phyloP scores from a whole-genome alignment of 306 rosid species.

The Dryas alaskensis region DNA sequence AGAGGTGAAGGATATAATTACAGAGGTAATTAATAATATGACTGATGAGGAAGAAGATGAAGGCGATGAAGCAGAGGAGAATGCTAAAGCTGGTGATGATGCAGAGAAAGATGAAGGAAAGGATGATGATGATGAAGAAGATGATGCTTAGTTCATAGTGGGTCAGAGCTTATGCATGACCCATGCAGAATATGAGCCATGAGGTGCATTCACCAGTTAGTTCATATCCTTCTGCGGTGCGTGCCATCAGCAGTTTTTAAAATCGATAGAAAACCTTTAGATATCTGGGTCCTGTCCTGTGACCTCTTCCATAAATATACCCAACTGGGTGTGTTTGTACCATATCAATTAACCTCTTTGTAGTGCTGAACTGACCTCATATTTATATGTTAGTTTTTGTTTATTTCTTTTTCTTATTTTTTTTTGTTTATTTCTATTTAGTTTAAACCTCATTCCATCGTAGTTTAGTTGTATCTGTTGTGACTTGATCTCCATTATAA shows the following conservation, averaged over 20 bases:
- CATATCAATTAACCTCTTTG: constrained; percentile 57
- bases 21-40: constrained; percentile 95
- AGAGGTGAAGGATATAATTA: constrained; percentile 91
- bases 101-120: constrained; percentile 45
- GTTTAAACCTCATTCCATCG: constrained; percentile 22
- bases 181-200: constrained; percentile 36
- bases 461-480: constrained; percentile 33
- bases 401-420: constrained; percentile 27
- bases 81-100: constrained; percentile 48
- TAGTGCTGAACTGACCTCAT: constrained; percentile 44
- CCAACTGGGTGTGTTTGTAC: constrained; percentile 62
- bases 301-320: constrained; percentile 36
- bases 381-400: constrained; percentile 26
- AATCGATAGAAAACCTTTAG: constrained; percentile 31
- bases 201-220: constrained; percentile 31
- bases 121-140: constrained; percentile 13
- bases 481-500: constrained; percentile 33
- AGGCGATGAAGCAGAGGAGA: constrained; percentile 62
- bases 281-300: constrained; percentile 28
- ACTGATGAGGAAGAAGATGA: constrained; percentile 90
- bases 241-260: constrained; percentile 29
- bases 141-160: constrained; percentile 28
- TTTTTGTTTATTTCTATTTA: constrained; percentile 28
- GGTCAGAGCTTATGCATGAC: constrained; percentile 26
- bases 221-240: constrained; percentile 31